These are phyloP conservation scores for Boletus nobilissimus DNA, from an alignment of 1,284 basidiomycete species.

Conservation along the genomic window DNA sequence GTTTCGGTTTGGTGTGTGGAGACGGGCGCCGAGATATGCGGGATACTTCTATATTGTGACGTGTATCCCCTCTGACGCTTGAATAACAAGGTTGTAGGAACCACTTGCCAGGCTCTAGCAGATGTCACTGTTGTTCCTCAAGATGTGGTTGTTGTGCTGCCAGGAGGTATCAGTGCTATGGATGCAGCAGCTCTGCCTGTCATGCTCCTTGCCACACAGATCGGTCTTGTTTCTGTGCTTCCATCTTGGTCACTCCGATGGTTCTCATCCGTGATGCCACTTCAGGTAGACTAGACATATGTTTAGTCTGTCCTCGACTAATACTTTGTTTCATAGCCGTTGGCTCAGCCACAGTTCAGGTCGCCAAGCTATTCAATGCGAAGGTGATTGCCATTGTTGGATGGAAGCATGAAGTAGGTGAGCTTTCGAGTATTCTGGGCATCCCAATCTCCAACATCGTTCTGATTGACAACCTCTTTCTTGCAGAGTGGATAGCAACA, in stretches of 20 bases:
- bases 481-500: conserved; percentile 31
- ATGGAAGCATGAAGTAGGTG: conserved; percentile 21
- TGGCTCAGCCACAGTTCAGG: conserved; percentile 36
- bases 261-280: conserved; percentile 44
- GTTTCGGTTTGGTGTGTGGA: conserved; percentile 14
- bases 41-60: not conserved
- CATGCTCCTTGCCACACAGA: conserved; percentile 42
- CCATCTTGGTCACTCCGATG: conserved; percentile 34
- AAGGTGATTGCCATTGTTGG: conserved; percentile 37
- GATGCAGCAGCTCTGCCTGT: conserved; percentile 38
- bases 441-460: conserved; percentile 26
- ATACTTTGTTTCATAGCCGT: conserved; percentile 25
- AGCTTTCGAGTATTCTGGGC: conserved; percentile 27
- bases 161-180: conserved; percentile 22
- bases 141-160: conserved; percentile 28
- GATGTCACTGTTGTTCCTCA: conserved; percentile 28
- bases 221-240: conserved; percentile 38
- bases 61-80: conserved; percentile 1
- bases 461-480: conserved; percentile 28
- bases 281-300: conserved; percentile 32
- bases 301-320: conserved; percentile 4
- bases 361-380: conserved; percentile 34
- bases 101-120: conserved; percentile 29
- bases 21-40: conserved; percentile 23
- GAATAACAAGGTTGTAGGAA: conserved; percentile 29